Evolutionary conservation across 805 yeast species (phyloP), one percentile per base, ranked within the genome.

Genomic region (Blastobotrys parvus): DNA sequence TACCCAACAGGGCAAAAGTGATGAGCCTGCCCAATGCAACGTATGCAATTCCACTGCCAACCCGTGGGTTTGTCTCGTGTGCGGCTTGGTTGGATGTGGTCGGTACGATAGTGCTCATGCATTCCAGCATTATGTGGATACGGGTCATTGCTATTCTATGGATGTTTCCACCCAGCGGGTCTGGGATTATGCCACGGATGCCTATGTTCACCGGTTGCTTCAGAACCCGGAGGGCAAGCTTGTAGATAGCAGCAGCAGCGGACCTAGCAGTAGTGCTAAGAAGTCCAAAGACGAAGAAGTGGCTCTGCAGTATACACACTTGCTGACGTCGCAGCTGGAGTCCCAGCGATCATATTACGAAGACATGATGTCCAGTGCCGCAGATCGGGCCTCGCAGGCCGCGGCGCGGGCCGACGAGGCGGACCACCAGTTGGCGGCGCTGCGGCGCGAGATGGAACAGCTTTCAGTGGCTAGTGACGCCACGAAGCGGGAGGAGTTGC

Each of bases 151-250:
- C 54, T 88, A 85, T 64, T 83, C 95, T 0, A 87, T 88, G 95
- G 95, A 88, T 56, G 67, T 85, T 37, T 63, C 70, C 8, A 76
- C 94, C 0, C 92, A 88, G 47, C 68, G 97, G 33, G 95, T 88
- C 1, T 88, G 97, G 97, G 96, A 88, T 59, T 88, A 88, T 59
- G 88, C 89, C 0, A 89, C 89, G 2, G 97, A 88, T 58, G 79
- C 78, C 50, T 88, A 88, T 59, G 96, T 88, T 7, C 97, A 88
- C 60, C 62, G 97, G 39, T 64, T 88, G 35, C 73, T 88, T 3
- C 86, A 88, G 47, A 87, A 85, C 60, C 71, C 81, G 0, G 96
- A 88, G 58, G 97, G 97, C 0, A 89, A 89, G 53, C 62, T 89
- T 25, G 95, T 88, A 2, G 97, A 88, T 59, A 17, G n/a, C 30